phyloP scores from a whole-genome alignment of 2,329 filamentous ascomycete genomes.

The Colletotrichum tofieldiae region DNA sequence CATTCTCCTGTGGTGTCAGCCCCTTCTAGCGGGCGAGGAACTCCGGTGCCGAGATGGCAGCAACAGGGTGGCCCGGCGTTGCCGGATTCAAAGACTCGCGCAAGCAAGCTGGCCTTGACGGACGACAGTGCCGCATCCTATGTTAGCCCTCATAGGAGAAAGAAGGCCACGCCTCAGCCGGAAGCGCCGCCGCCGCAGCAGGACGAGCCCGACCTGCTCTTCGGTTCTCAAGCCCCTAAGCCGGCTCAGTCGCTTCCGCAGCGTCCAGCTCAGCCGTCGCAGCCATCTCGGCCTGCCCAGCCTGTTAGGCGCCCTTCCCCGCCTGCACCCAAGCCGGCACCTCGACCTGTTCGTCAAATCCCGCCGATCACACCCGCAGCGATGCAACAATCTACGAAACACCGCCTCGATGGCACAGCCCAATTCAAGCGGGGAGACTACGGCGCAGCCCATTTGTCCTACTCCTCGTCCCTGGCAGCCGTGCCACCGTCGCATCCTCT shows the following conservation, averaged over 20 bases:
- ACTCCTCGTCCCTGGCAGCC: slow-evolving; percentile 81
- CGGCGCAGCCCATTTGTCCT: slow-evolving; percentile 86
- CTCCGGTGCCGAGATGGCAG: slow-evolving; percentile 73
- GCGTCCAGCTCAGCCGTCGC: slow-evolving; percentile 56
- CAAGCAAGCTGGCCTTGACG: slow-evolving; percentile 82
- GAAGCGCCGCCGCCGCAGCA: slow-evolving; percentile 57
- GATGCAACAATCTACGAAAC: slow-evolving; percentile 81
- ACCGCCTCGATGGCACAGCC: slow-evolving; percentile 85
- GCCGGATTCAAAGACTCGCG: slow-evolving; percentile 69
- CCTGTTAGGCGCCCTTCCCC: slow-evolving; percentile 52
- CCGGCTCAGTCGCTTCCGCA: slow-evolving; percentile 55
- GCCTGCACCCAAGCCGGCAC: slow-evolving; percentile 57
- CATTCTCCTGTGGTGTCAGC: slow-evolving; percentile 66
- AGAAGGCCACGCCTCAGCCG: slow-evolving; percentile 70
- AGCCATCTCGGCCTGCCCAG: slow-evolving; percentile 54
- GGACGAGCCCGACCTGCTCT: slow-evolving; percentile 77
- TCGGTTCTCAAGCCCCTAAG: slow-evolving; percentile 60
- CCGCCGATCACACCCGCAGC: slow-evolving; percentile 79
- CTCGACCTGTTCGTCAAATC: slow-evolving; percentile 70
- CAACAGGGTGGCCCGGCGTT: slow-evolving; percentile 66
- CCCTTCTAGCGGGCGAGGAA: slow-evolving; percentile 58
- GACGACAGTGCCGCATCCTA: slow-evolving; percentile 88
- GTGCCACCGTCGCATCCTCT: slow-evolving; percentile 87
- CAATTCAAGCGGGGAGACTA: slow-evolving; percentile 97
- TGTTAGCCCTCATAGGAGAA: slow-evolving; percentile 87